Conservation (phyloP, 1,284 basidiomycete genomes). For the Paramarasmius palmivorus region DNA sequence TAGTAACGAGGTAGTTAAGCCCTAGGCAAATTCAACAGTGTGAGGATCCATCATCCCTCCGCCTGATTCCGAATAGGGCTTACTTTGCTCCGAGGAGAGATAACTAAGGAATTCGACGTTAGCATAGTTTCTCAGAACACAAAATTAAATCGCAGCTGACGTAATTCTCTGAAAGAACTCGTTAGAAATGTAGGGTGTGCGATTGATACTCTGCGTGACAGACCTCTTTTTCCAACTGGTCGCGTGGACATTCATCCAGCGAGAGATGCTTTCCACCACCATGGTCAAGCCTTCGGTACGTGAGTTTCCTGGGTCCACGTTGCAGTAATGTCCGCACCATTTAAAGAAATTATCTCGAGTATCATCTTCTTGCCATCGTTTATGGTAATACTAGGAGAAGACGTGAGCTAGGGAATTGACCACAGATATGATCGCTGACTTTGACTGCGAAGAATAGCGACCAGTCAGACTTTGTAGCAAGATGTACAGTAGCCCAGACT, state of each 20-base stretch:
- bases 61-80: too few species aligned
- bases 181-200: neutral
- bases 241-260: conserved; percentile 65
- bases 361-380: conserved; percentile 61
- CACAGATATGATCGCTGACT: conserved; percentile 23
- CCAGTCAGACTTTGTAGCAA: conserved; percentile 4
- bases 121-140: too few species aligned
- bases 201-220: conserved; percentile 9
- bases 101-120: conserved; percentile 38
- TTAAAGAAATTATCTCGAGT: conserved; percentile 73
- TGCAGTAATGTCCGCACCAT: conserved; percentile 42
- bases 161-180: conserved; percentile 34
- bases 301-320: neutral
- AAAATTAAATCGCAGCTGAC: too few species aligned
- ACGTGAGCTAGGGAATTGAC: neutral
- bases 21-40: conserved; percentile 33
- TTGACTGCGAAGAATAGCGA: conserved; percentile 32
- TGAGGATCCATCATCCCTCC: too few species aligned
- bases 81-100: conserved; percentile 68
- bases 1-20: conserved; percentile 69
- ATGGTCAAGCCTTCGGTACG: conserved; percentile 61
- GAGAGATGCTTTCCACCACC: conserved; percentile 69
- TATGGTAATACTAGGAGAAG: conserved; percentile 56
- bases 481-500: conserved; percentile 20
- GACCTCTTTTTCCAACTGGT: conserved; percentile 69